phyloP scores from a whole-genome alignment of 495 filamentous ascomycete species.

The Penicillium verhagenii region DNA sequence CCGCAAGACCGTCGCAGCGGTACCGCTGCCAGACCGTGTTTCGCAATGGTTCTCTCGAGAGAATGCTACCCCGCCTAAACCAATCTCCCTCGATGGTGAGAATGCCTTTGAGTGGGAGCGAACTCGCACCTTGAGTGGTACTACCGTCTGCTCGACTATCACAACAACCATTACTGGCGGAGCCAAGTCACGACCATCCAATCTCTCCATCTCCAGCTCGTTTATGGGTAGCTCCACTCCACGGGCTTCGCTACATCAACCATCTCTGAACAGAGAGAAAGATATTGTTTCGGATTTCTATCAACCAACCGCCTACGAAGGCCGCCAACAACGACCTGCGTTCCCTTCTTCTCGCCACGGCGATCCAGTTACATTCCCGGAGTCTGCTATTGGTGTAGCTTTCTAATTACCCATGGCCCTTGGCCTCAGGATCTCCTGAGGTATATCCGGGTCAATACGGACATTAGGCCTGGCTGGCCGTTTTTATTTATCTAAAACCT shows the following conservation, averaged over 20 bases:
- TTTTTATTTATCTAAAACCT: not conserved
- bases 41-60: constrained; percentile 36
- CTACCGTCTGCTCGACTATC: constrained; percentile 33
- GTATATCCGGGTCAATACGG: not conserved
- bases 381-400: constrained; percentile 35
- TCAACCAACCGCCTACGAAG: constrained; percentile 33
- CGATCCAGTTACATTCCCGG: constrained; percentile 17
- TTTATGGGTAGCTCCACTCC: constrained; percentile 27
- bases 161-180: constrained; percentile 26
- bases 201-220: constrained; percentile 31
- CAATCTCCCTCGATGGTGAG: constrained; percentile 21
- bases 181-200: constrained; percentile 13
- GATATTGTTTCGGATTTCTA: constrained; percentile 20
- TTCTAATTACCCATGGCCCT: constrained; percentile 23
- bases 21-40: constrained; percentile 29
- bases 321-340: constrained; percentile 20
- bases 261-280: constrained; percentile 22
- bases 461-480: not conserved
- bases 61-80: constrained; percentile 6
- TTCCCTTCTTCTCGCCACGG: constrained; percentile 19
- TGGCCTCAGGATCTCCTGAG: not conserved
- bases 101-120: constrained; percentile 31
- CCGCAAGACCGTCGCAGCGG: constrained; percentile 14
- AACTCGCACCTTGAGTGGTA: constrained; percentile 42
- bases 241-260: constrained; percentile 22